Conservation (phyloP, 129 eudicot genomes). For the Ambrosia artemisiifolia region DNA sequence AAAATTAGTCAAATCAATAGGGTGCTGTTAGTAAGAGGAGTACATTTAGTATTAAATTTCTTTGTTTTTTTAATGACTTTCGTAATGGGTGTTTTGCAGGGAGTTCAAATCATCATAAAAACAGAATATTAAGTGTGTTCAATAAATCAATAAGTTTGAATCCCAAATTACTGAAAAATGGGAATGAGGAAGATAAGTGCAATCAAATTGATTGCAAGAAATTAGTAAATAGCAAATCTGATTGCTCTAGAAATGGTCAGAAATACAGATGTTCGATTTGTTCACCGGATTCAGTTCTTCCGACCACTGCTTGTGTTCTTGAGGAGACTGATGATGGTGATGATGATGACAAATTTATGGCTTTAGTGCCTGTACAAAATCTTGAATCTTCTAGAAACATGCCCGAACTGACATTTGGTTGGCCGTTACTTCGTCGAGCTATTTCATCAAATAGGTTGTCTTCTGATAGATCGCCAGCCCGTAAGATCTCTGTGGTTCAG, state of each 20-base stretch:
- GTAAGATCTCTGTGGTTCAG: constrained; percentile 76
- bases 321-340: constrained; percentile 39
- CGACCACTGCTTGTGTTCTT: constrained; percentile 23
- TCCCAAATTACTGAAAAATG: constrained; percentile 39
- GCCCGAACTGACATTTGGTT: constrained; percentile 65
- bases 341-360: constrained; percentile 45
- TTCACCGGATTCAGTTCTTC: constrained; percentile 44
- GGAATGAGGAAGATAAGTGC: constrained; percentile 19
- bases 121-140: constrained; percentile 48
- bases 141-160: constrained; percentile 54
- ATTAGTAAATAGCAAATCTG: constrained; percentile 19
- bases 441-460: constrained; percentile 38
- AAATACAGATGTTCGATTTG: constrained; percentile 59
- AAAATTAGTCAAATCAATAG: no score
- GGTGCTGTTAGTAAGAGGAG: no score
- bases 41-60: no score
- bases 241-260: background rate
- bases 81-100: constrained; percentile 30
- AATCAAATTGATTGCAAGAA: constrained; percentile 27
- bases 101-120: constrained; percentile 43
- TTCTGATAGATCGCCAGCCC: constrained; percentile 24
- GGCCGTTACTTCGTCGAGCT: constrained; percentile 79
- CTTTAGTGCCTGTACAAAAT: constrained; percentile 54
- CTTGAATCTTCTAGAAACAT: constrained; percentile 40
- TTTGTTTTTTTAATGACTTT: background rate